Base-by-base conservation (phyloP, 768 basidiomycete species). In the Panellus pusillus region DNA sequence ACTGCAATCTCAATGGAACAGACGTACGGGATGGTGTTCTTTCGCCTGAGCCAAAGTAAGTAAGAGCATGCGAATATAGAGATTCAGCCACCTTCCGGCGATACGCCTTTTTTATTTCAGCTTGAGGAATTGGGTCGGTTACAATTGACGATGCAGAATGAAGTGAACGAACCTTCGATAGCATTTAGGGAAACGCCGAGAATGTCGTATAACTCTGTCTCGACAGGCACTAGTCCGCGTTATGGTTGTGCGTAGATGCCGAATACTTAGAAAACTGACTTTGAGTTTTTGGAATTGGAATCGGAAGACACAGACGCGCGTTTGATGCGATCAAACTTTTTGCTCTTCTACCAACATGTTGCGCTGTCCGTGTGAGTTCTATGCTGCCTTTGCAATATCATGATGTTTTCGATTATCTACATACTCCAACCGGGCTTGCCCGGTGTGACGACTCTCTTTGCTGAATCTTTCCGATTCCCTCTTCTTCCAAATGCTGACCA, bases 31-130 rank as follows among this genome's bases (percentile, higher is more conserved):
- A 68, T 94, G 92, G 60, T 91, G 87, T 65, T 91, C 83, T 66
- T 87, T 92, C 29, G 93, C 93, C 89, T 93, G 63, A 4, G 39
- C 19, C 47, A 53, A 49, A 55, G 65, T 59, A 19, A 59, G 64
- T 58, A 60, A 55, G 35, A 32, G 64, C n/a, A 50, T 38, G 50
- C 40, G 58, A 28, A 28, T 51, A 54, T 42, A 46, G 51, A 59
- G 32, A 32, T 51, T 28, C 31, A 68, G 63, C 62, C 73, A 91
- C 93, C 84, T 94, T 95, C 74, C 83, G 89, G 68, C 89, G 87
- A 68, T 98, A 98, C 14, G 94, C 94, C 66, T 90, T 91, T 72
- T 94, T 95, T 63, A 98, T 92, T 58, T 98, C 92, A 60, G 78
- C 91, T 88, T 59, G 51, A 55, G 48, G 41, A 39, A 44, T 70